Base-by-base conservation (phyloP, 2,329 filamentous ascomycete species). In the Epicoccum nigrum region DNA sequence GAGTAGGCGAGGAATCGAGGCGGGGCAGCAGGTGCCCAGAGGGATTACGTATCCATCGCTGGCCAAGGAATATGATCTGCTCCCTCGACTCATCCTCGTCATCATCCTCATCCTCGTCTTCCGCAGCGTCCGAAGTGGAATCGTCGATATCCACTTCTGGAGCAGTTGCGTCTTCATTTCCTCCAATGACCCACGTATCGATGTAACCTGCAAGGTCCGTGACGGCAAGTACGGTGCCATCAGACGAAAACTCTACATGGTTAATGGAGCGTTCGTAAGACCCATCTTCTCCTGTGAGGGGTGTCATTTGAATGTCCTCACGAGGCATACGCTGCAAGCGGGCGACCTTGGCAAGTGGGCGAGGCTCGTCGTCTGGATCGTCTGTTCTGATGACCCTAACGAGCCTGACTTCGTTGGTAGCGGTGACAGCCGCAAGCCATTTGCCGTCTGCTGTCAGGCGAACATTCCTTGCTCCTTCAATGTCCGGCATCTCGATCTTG, bases 191-290 rank as follows among this genome's bases (percentile, higher is more conserved):
- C 89, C 92, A 99, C 15, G 87, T 91, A 68, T 97, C 92, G 25
- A 97, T 80, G 72, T 87, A 91, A 34, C 94, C 94, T 34, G 88
- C 86, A 44, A 97, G 75, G 70, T 97, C 93, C 39, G 88, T 86
- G 23, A 86, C 84, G 7, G 88, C 92, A 38, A 97, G 77, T 56
- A 96, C 83, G 59, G 83, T 85, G 68, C 89, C 90, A 69, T 96
- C 88, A 4, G 86, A 79, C 8, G 92, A 92, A 72, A 97, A 97
- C 2, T 86, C 81, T 20, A 87, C 72, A 45, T 90, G 87, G 28
- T 83, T 86, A 59, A 97, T 86, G 35, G 81, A 87, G 68, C 88
- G 83, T 56, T 91, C 85, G 73, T 97, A 97, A 20, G 77, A 76
- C n/a, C 87, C 88, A 45, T 90, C 79, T 6, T 86, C 85, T 23